Evolutionary conservation across 176 grass and related monocot genomes (phyloP).

Genomic region (Hyparrhenia diplandra): DNA sequence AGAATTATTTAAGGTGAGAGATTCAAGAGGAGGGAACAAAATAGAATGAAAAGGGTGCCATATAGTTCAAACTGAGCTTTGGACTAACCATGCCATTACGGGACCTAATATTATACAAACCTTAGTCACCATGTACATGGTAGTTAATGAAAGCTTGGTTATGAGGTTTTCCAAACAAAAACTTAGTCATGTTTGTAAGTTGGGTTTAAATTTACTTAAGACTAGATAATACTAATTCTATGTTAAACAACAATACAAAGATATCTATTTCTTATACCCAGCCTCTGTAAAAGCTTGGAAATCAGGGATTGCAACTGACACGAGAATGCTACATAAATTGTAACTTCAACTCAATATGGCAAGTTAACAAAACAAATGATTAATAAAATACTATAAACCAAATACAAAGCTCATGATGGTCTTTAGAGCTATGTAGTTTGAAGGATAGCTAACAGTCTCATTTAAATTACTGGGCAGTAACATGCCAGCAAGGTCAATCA

Average conservation of each 20-base stretch:
- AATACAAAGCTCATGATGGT: neutral
- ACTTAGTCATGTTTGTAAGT: neutral
- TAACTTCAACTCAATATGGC: neutral
- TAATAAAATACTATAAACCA: neutral
- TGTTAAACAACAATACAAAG: neutral
- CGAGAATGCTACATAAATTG: neutral
- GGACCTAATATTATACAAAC: neutral
- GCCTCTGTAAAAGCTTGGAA: neutral
- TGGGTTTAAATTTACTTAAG: neutral
- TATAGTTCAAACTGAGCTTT: neutral
- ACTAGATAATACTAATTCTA: neutral
- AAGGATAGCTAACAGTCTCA: neutral
- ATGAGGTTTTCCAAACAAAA: neutral
- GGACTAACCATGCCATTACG: neutral
- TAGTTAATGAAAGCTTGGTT: neutral
- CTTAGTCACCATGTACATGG: neutral
- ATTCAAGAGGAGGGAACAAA: neutral
- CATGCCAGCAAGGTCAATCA: neutral
- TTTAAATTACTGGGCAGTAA: conserved; percentile 3
- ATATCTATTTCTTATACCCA: neutral
- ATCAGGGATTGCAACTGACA: neutral
- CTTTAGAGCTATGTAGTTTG: too few relatives aligned
- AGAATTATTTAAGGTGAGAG: neutral
- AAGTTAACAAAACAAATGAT: too few relatives aligned
- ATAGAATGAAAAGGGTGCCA: neutral